Evolutionary conservation across 805 yeast species (phyloP).

Genomic region (Wickerhamiella alocasiicola): DNA sequence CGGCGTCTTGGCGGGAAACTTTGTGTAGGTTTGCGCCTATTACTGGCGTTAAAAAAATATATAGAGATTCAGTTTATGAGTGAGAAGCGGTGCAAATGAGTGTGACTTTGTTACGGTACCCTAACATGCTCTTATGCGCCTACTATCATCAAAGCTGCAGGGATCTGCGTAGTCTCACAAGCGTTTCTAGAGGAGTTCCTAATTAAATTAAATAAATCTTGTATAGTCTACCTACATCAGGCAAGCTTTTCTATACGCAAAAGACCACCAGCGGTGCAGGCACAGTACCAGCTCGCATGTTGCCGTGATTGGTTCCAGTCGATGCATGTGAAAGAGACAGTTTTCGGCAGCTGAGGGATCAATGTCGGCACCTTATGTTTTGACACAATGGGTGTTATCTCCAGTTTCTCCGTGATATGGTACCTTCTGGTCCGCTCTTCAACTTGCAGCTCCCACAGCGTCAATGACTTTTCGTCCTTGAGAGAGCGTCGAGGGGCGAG

Average conservation of each 20-base stretch:
- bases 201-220: slow-evolving; percentile 6
- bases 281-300: slow-evolving; percentile 38
- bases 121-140: no score
- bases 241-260: slow-evolving; percentile 29
- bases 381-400: slow-evolving; percentile 28
- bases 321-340: slow-evolving; percentile 36
- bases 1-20: no score
- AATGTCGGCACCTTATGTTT: slow-evolving; percentile 19
- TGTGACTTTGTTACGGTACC: no score
- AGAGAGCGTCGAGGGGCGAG: slow-evolving; percentile 21
- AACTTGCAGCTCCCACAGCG: slow-evolving; percentile 30
- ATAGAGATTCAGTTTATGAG: no score
- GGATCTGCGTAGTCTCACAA: no score
- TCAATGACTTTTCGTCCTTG: slow-evolving; percentile 18
- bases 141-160: no score
- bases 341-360: slow-evolving; percentile 34
- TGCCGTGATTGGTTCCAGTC: slow-evolving; percentile 45
- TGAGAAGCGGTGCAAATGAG: no score
- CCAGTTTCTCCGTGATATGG: slow-evolving; percentile 31
- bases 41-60: no score
- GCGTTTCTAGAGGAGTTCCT: no score
- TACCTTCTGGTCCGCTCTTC: slow-evolving; percentile 29
- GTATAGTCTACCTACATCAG: not conserved
- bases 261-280: slow-evolving; percentile 41
- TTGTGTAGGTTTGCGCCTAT: no score